These are phyloP conservation scores for Neurospora sp. DNA, from an alignment of 495 filamentous ascomycete genomes.

Conservation along the genomic window DNA sequence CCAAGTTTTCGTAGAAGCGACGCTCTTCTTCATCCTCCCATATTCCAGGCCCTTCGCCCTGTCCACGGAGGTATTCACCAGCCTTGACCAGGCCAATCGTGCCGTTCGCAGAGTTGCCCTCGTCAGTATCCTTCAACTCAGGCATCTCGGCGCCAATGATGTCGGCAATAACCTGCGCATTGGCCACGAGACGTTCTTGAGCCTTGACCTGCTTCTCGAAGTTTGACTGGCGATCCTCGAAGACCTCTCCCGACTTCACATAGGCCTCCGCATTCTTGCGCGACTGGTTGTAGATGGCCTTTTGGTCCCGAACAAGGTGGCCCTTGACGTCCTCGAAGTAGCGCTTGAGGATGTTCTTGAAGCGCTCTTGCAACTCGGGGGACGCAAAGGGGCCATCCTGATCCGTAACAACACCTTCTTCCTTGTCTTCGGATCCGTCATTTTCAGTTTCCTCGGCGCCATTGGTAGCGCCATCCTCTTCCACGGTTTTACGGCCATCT, in stretches of 20 bases:
- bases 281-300: slow-evolving; percentile 68
- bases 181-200: slow-evolving; percentile 81
- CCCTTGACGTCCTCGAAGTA: slow-evolving; percentile 91
- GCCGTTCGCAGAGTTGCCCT: slow-evolving; percentile 52
- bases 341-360: slow-evolving; percentile 74
- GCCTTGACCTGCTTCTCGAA: slow-evolving; percentile 88
- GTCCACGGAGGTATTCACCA: slow-evolving; percentile 82
- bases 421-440: slow-evolving; percentile 37
- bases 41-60: slow-evolving; percentile 88
- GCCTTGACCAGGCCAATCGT: slow-evolving; percentile 90
- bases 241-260: slow-evolving; percentile 96
- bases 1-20: slow-evolving; percentile 93
- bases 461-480: slow-evolving; percentile 70
- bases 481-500: slow-evolving; percentile 74
- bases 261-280: slow-evolving; percentile 96
- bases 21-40: slow-evolving; percentile 99
- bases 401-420: slow-evolving; percentile 35
- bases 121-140: slow-evolving; percentile 73
- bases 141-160: slow-evolving; percentile 90
- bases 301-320: slow-evolving; percentile 84
- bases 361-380: slow-evolving; percentile 72
- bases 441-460: slow-evolving; percentile 36
- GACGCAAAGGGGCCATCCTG: slow-evolving; percentile 60
- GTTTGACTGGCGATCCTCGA: slow-evolving; percentile 92
- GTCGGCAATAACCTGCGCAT: slow-evolving; percentile 86